Base-by-base conservation (phyloP, 1,284 basidiomycete species). In the Boletus semigastroideus region DNA sequence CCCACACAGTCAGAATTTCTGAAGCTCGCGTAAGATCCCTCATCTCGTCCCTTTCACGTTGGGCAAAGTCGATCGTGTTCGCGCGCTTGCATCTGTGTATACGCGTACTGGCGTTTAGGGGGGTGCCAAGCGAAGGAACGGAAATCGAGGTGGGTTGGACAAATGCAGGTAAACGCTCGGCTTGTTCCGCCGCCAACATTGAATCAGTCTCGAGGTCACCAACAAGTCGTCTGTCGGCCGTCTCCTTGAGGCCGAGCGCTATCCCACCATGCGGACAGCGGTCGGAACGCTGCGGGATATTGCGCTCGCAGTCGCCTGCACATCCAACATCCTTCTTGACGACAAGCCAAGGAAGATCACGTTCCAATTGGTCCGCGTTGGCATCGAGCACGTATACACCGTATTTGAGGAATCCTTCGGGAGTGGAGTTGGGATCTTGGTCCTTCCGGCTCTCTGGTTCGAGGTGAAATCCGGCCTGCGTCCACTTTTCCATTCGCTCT, bases 31-130 rank as follows among this genome's bases (percentile, higher is more conserved):
- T 97, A 53, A 96, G 75, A 61, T 90, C 86, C 25, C 87, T 78
- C 90, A 95, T 95, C 73, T 96, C 94, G 54, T 92, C 88, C 67
- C 85, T 84, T 73, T 97, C 94, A 33, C 88, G 76, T 60, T 82
- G 78, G 17, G 85, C 82, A 68, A 91, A 89, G 64, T 87, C 82
- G 59, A 89, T 80, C 16, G 83, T 87, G 67, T 85, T 86, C 1
- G 60, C 62, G 14, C 57, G 52, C 43, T 57, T 61, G 48, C 42
- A 78, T 73, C 66, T 49, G 63, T 68, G 53, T 55, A 60, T 45
- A 52, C 58, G 55, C 14, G 55, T 49, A 31, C 52, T 58, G 42
- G 49, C 28, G 17, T 46, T 51, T 25, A 9, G 17, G n/a, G 52
- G 42, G 4, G 14, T 25, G 33, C 33, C 51, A 25, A 39, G 42